phyloP scores from a whole-genome alignment of 148 eudicot genomes.

The Vaccinium vitisidaea region DNA sequence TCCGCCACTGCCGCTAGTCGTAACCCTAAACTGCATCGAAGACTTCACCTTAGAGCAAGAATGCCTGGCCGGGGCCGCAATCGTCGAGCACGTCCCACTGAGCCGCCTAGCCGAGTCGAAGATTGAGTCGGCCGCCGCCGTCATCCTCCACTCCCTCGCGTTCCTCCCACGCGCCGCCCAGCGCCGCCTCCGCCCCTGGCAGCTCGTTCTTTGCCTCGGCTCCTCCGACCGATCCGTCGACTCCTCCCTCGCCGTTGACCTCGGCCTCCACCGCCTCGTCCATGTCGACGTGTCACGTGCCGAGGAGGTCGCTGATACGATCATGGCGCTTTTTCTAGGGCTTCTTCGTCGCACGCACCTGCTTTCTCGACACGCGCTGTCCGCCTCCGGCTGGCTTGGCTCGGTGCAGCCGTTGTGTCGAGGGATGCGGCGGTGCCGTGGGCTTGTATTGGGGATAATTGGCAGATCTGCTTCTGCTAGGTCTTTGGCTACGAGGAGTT shows the following conservation, averaged over 20 bases:
- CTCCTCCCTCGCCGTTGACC: slow-evolving; percentile 86
- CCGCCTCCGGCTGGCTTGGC: slow-evolving; percentile 96
- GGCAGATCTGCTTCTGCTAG: slow-evolving; percentile 95
- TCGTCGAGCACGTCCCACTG: slow-evolving; percentile 74
- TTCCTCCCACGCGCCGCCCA: slow-evolving; percentile 99
- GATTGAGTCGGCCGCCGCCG: slow-evolving; percentile 84
- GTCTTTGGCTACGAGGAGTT: slow-evolving; percentile 82
- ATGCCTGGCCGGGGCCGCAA: slow-evolving; percentile 67
- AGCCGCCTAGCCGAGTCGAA: slow-evolving; percentile 64
- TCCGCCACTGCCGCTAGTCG: slow-evolving; percentile 50
- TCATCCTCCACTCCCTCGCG: slow-evolving; percentile 84
- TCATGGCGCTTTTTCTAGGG: slow-evolving; percentile 83
- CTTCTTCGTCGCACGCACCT: slow-evolving; percentile 78
- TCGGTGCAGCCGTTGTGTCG: slow-evolving; percentile 94
- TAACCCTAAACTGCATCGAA: slow-evolving; percentile 93
- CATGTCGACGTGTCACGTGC: slow-evolving; percentile 89
- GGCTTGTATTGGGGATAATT: slow-evolving; percentile 84
- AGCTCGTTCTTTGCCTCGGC: slow-evolving; percentile 91
- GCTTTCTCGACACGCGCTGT: slow-evolving; percentile 71
- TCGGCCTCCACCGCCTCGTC: slow-evolving; percentile 59
- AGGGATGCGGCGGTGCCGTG: slow-evolving; percentile 95
- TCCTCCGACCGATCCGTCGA: slow-evolving; percentile 84
- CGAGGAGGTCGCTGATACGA: slow-evolving; percentile 94
- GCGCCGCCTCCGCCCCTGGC: slow-evolving; percentile 88
- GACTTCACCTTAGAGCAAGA: slow-evolving; percentile 64